These are phyloP conservation scores for Trichosanthes cucumerina DNA, from an alignment of 306 rosid species.

Conservation along the genomic window DNA sequence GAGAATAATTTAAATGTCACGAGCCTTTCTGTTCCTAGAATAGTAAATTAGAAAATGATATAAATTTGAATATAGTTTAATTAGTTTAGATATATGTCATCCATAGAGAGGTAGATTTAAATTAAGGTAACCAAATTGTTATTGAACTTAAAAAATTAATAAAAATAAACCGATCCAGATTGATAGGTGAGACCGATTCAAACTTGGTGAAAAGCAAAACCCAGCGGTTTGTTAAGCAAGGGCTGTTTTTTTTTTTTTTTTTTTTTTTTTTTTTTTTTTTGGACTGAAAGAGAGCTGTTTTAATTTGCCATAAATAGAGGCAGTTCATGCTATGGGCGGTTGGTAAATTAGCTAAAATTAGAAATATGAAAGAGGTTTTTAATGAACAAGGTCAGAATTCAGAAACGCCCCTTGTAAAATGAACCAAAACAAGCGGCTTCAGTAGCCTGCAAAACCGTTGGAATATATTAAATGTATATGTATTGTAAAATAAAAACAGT, in stretches of 20 bases:
- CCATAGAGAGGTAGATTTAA: too few relatives aligned
- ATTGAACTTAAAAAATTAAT: neutral
- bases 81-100: too few relatives aligned
- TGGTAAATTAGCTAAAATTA: neutral
- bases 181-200: neutral
- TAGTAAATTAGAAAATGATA: too few relatives aligned
- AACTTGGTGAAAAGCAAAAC: neutral
- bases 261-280: too few relatives aligned
- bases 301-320: neutral
- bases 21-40: neutral
- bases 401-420: neutral
- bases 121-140: too few relatives aligned
- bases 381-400: neutral
- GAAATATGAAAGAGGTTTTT: neutral
- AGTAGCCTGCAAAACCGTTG: neutral
- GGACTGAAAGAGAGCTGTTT: too few relatives aligned
- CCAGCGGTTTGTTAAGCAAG: neutral
- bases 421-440: neutral
- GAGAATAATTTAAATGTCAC: neutral
- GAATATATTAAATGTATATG: neutral
- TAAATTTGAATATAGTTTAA: too few relatives aligned
- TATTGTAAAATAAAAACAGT: neutral
- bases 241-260: too few relatives aligned
- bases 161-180: neutral
- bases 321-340: neutral